Base-by-base conservation (phyloP, 208 protist species). In the Spongospora subterranea region DNA sequence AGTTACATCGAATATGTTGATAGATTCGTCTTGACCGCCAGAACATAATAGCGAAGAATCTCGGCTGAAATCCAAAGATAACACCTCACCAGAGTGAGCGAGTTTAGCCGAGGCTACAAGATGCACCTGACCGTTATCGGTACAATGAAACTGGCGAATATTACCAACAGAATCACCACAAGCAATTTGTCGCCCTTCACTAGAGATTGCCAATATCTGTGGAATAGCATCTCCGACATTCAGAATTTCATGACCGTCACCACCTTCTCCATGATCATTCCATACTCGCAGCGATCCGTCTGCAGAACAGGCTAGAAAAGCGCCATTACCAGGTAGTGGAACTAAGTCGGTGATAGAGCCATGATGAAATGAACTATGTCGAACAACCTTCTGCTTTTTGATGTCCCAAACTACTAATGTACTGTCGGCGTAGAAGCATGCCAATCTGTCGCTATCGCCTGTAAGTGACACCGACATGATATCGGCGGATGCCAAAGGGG, bases 1-100 rank as follows among this genome's bases (percentile, higher is more conserved):
- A n/a, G 6, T n/a, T 6, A 82, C 71, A n/a, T 82, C n/a, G 71
- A 45, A 82, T 13, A 82, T 82, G 71, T 35, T 6, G n/a, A 82
- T 43, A n/a, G 71, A 35, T 43, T 82, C 71, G 71, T 82, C 71
- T n/a, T 35, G 35, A 20, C 71, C 71, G 71, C 35, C 71, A 35
- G 71, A 82, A 24, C 50, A 60, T 24, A 60, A 24, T 24, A 60
- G 24, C 24, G 50, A 29, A 29, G 50, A 6, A 60, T 60, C 50
- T 29, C 6, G 50, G 24, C 24, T 60, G 50, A 60, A 60, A 60
- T 60, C 50, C 6, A 24, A 6, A 60, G 50, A 60, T 24, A 60
- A 24, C 13, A 60, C 24, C 50, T 6, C 13, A 24, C 50, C 50
- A 60, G 6, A 29, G 24, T 60, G 50, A 60, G 50, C 50, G 13